Evolutionary conservation across 345 rosid species (phyloP).

Genomic region (Brassica juncea): DNA sequence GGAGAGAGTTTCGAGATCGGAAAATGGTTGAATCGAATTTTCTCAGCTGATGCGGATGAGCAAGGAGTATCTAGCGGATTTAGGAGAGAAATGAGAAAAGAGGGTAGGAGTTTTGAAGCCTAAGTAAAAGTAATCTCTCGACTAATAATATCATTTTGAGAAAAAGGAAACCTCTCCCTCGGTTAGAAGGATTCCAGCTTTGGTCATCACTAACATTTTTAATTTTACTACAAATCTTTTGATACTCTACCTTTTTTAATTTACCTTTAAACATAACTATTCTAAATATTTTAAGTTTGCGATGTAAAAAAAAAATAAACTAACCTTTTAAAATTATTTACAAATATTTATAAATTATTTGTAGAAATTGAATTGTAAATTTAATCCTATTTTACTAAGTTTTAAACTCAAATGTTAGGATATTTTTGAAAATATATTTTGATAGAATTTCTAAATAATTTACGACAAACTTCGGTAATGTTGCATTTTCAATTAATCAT

Average conservation of each 20-base stretch:
- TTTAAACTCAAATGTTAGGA: too few species aligned
- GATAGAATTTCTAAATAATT: too few species aligned
- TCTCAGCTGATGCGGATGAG: constrained; percentile 19
- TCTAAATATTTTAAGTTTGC: too few species aligned
- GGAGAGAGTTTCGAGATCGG: not conserved
- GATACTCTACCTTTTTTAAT: too few species aligned
- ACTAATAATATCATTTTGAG: not conserved
- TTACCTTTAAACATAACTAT: too few species aligned
- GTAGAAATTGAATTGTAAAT: too few species aligned
- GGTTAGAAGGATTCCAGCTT: not conserved
- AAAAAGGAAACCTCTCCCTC: constrained; percentile 25
- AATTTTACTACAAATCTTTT: too few species aligned
- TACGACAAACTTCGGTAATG: not conserved
- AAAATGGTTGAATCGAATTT: not conserved
- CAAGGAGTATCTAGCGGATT: not conserved
- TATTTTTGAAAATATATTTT: too few species aligned
- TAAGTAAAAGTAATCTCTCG: not conserved
- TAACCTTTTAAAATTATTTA: too few species aligned
- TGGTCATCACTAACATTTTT: not conserved
- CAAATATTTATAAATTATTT: too few species aligned
- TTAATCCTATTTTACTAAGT: too few species aligned
- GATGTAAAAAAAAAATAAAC: too few species aligned
- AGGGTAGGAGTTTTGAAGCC: constrained; percentile 11
- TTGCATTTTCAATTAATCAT: not conserved
- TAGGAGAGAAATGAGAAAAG: not conserved